Evolutionary conservation across 176 grass and related monocot species (phyloP).

Genomic region (Zoysia japonica): DNA sequence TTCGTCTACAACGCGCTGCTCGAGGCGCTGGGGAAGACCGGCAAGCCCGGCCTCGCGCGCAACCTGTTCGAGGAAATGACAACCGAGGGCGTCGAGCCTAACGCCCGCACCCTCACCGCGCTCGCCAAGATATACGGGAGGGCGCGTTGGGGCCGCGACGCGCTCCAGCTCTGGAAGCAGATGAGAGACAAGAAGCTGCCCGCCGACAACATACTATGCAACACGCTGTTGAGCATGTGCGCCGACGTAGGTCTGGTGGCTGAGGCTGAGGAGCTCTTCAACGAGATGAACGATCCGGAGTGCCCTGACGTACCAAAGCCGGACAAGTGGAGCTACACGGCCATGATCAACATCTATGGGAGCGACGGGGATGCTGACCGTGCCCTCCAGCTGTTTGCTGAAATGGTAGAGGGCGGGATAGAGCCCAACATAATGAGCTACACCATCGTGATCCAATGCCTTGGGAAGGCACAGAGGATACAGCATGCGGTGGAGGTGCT

Average conservation of each 20-base stretch:
- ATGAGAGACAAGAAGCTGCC: constrained; percentile 71
- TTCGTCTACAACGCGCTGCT: constrained; percentile 95
- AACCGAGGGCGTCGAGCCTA: constrained; percentile 59
- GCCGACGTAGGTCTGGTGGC: constrained; percentile 65
- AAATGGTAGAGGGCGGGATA: constrained; percentile 58
- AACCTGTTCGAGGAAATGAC: constrained; percentile 85
- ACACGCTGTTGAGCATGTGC: constrained; percentile 94
- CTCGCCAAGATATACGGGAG: constrained; percentile 87
- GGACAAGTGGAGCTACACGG: constrained; percentile 87
- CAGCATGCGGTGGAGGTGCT: constrained; percentile 59
- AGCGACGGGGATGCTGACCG: constrained; percentile 57
- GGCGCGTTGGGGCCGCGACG: constrained; percentile 71
- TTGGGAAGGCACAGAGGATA: constrained; percentile 69
- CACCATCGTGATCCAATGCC: constrained; percentile 87
- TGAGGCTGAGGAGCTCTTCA: constrained; percentile 82
- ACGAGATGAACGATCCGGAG: constrained; percentile 61
- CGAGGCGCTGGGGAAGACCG: constrained; percentile 69
- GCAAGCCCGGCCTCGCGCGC: constrained; percentile 64
- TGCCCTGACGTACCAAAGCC: constrained; percentile 40
- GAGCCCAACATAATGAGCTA: constrained; percentile 83
- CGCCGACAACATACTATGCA: constrained; percentile 80
- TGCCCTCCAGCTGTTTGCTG: constrained; percentile 68
- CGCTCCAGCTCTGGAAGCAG: constrained; percentile 69
- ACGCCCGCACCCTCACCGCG: constrained; percentile 82
- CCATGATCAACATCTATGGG: constrained; percentile 90